phyloP scores from a whole-genome alignment of 2,329 filamentous ascomycete species.

The Fusarium decemcellulare region DNA sequence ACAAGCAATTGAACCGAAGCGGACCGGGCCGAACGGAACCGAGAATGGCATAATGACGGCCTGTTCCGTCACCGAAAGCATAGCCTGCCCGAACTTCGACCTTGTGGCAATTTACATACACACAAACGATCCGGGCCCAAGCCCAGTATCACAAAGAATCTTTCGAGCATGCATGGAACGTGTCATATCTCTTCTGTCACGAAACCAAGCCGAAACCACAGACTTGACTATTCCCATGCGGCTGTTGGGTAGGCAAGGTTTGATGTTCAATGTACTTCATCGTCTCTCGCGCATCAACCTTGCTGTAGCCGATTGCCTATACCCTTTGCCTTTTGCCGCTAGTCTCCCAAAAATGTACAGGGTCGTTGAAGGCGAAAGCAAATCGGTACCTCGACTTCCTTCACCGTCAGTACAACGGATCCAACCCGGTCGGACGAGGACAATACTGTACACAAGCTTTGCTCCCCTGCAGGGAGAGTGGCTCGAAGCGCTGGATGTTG shows the following conservation, averaged over 20 bases:
- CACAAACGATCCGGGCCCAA: neutral
- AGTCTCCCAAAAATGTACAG: conserved; percentile 11
- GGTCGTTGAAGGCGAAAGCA: conserved; percentile 1
- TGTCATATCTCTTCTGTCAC: neutral
- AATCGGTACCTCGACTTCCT: neutral
- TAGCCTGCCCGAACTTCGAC: neutral
- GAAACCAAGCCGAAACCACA: neutral
- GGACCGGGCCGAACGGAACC: too few relatives aligned
- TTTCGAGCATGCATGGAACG: conserved; percentile 10
- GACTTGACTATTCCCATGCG: conserved; percentile 5
- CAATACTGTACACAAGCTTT: neutral
- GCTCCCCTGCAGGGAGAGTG: conserved; percentile 16
- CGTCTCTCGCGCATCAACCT: neutral
- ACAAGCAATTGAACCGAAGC: too few relatives aligned
- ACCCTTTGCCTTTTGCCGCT: neutral
- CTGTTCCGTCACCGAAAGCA: neutral
- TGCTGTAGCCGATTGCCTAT: neutral
- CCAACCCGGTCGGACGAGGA: conserved; percentile 2
- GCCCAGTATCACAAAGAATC: neutral
- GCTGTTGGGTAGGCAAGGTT: conserved; percentile 1
- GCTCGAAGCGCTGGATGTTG: conserved; percentile 18
- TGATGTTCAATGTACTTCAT: neutral
- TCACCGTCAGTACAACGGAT: neutral
- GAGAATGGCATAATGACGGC: too few relatives aligned
- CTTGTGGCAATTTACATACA: neutral